These are phyloP conservation scores for Apiospora phragmitis DNA, from an alignment of 2,329 filamentous ascomycete genomes.

Conservation along the genomic window DNA sequence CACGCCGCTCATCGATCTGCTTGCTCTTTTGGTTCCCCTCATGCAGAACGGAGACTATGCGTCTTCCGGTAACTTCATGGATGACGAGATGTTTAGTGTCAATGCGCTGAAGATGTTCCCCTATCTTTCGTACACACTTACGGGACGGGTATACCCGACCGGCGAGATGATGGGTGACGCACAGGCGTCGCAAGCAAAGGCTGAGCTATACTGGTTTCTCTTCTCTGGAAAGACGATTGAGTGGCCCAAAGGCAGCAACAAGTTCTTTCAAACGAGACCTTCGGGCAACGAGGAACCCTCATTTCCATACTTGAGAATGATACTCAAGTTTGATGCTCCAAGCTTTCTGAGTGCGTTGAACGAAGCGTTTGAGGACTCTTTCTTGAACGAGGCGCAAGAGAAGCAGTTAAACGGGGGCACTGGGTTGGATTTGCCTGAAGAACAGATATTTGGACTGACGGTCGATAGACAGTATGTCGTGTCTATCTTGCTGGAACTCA, in stretches of 20 bases:
- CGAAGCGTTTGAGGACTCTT: slow-evolving; percentile 94
- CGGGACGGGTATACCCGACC: slow-evolving; percentile 87
- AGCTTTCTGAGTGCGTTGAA: slow-evolving; percentile 95
- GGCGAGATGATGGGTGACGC: slow-evolving; percentile 72
- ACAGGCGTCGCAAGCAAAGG: slow-evolving; percentile 76
- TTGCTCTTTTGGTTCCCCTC: slow-evolving; percentile 65
- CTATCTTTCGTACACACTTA: slow-evolving; percentile 89
- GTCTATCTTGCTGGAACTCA: slow-evolving; percentile 86
- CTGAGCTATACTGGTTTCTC: slow-evolving; percentile 87
- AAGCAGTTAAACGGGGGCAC: slow-evolving; percentile 56
- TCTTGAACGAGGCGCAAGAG: slow-evolving; percentile 79
- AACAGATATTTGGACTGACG: slow-evolving; percentile 67
- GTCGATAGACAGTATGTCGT: slow-evolving; percentile 92
- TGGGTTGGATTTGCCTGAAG: slow-evolving; percentile 57
- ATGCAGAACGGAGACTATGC: slow-evolving; percentile 56
- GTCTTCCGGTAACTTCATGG: slow-evolving; percentile 53
- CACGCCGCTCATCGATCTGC: slow-evolving; percentile 82
- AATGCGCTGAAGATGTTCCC: slow-evolving; percentile 91
- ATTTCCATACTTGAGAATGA: slow-evolving; percentile 81
- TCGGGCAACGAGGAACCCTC: slow-evolving; percentile 63
- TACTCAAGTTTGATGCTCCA: slow-evolving; percentile 85
- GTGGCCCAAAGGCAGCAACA: slow-evolving; percentile 69
- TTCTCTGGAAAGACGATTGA: slow-evolving; percentile 79
- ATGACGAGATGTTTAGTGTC: slow-evolving; percentile 62
- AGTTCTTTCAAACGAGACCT: slow-evolving; percentile 62